phyloP scores from a whole-genome alignment of 2,329 filamentous ascomycete genomes.

The Cryphonectria nitschkei region DNA sequence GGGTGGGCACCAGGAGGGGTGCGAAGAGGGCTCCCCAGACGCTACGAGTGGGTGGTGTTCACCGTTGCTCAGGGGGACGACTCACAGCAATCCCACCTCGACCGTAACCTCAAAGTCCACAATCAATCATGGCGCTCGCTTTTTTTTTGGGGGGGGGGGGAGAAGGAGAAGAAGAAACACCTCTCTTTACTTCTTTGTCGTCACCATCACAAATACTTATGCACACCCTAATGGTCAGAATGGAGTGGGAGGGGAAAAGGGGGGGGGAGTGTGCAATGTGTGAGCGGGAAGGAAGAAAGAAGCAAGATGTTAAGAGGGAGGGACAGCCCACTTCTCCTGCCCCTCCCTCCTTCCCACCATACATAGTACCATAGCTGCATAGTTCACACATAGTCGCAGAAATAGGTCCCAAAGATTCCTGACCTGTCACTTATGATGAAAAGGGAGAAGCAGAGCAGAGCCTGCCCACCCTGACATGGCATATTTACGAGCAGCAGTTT shows the following conservation, averaged over 20 bases:
- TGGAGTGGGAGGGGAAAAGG: too few species aligned
- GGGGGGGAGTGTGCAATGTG: too few species aligned
- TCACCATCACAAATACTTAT: too few species aligned
- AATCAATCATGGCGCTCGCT: conserved; percentile 19
- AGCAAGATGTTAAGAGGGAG: not conserved
- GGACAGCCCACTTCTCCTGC: not conserved
- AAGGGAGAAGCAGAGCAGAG: not conserved
- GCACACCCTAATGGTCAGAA: too few species aligned
- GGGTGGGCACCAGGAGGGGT: not conserved
- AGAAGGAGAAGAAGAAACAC: too few species aligned
- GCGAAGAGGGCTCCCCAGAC: not conserved
- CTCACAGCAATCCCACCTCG: not conserved
- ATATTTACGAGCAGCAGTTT: conserved; percentile 4
- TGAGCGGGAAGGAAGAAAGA: not conserved
- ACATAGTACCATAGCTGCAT: not conserved
- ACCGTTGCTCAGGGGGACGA: conserved; percentile 2
- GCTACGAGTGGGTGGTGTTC: conserved; percentile 6
- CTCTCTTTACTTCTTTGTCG: not conserved
- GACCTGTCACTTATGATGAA: conserved; percentile 18
- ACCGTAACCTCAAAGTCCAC: conserved; percentile 12
- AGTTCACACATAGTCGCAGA: not conserved
- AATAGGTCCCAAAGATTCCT: not conserved
- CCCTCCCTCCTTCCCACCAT: not conserved
- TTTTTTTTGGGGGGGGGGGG: too few species aligned
- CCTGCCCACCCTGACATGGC: not conserved